Percentiles rank a stretch among this genome's conserved stretches.
These are phyloP conservation scores for Xylaria sp. DNA, from an alignment of 2,329 filamentous ascomycete species.

Conservation along the genomic window DNA sequence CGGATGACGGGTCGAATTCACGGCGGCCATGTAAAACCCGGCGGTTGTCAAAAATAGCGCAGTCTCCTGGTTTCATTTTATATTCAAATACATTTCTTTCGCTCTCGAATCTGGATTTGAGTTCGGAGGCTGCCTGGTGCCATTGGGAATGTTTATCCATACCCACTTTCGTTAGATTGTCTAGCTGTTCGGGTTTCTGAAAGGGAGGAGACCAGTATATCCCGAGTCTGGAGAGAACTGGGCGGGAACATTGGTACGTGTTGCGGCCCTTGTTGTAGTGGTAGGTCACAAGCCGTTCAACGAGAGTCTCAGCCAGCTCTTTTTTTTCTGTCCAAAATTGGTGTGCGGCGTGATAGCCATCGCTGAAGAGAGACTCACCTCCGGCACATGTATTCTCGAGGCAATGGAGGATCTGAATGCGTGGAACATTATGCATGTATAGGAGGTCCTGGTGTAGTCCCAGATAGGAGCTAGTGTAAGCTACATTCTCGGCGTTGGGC, in stretches of 20 bases:
- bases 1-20: conserved; percentile 74
- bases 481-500: conserved; percentile 87
- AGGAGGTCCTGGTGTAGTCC: conserved; percentile 94
- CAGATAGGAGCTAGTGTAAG: conserved; percentile 84
- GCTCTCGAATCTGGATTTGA: conserved; percentile 68
- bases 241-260: conserved; percentile 68
- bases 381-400: conserved; percentile 81
- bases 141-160: conserved; percentile 50
- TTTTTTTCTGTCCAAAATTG: conserved; percentile 46
- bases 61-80: conserved; percentile 82
- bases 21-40: conserved; percentile 85
- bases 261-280: conserved; percentile 71
- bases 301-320: conserved; percentile 52
- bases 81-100: conserved; percentile 72
- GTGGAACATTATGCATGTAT: conserved; percentile 82
- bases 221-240: conserved; percentile 58
- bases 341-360: conserved; percentile 71
- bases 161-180: not conserved
- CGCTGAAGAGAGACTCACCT: conserved; percentile 87
- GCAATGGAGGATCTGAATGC: conserved; percentile 89
- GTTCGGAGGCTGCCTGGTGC: conserved; percentile 61
- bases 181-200: conserved; percentile 61
- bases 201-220: conserved; percentile 84
- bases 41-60: conserved; percentile 91
- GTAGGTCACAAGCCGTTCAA: conserved; percentile 60